Conservation (phyloP, 352 stramenopile species). For the Pythium myriotylum region DNA sequence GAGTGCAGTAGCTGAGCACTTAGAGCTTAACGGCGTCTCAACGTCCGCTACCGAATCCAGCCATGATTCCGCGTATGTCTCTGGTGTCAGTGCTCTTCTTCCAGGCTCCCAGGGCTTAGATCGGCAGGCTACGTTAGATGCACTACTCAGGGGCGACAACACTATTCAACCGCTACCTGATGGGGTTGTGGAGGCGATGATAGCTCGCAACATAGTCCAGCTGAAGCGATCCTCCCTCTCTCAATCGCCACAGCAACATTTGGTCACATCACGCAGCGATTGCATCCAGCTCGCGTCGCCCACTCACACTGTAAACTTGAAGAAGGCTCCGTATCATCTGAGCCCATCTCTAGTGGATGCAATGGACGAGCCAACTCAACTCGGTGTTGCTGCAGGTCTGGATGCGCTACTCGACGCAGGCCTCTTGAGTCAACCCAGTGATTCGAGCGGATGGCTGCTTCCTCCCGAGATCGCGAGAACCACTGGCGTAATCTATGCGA, state of each 20-base stretch:
- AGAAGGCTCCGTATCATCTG: constrained; percentile 82
- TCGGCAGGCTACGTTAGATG: constrained; percentile 74
- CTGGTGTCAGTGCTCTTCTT: constrained; percentile 90
- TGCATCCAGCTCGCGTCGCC: constrained; percentile 92
- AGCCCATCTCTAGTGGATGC: constrained; percentile 86
- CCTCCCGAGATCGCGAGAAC: constrained; percentile 82
- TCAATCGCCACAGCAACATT: no score
- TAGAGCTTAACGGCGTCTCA: constrained; percentile 7
- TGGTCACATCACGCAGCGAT: constrained; percentile 27
- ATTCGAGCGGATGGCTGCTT: constrained; percentile 80
- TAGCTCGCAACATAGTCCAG: constrained; percentile 94
- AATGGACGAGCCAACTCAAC: constrained; percentile 95
- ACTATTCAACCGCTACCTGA: constrained; percentile 86
- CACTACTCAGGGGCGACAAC: constrained; percentile 90
- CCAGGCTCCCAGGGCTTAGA: constrained; percentile 62
- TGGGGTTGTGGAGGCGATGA: constrained; percentile 76
- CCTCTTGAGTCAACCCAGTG: constrained; percentile 55
- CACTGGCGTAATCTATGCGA: constrained; percentile 95
- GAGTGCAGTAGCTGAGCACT: constrained; percentile 21
- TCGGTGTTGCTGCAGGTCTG: constrained; percentile 94
- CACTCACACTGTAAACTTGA: constrained; percentile 67
- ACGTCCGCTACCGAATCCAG: constrained; percentile 7
- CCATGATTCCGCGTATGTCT: constrained; percentile 77
- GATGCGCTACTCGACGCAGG: constrained; percentile 93
- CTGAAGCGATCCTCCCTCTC: constrained; percentile 55